These are phyloP conservation scores for Pythium volutum DNA, from an alignment of 352 stramenopile species.

Conservation along the genomic window DNA sequence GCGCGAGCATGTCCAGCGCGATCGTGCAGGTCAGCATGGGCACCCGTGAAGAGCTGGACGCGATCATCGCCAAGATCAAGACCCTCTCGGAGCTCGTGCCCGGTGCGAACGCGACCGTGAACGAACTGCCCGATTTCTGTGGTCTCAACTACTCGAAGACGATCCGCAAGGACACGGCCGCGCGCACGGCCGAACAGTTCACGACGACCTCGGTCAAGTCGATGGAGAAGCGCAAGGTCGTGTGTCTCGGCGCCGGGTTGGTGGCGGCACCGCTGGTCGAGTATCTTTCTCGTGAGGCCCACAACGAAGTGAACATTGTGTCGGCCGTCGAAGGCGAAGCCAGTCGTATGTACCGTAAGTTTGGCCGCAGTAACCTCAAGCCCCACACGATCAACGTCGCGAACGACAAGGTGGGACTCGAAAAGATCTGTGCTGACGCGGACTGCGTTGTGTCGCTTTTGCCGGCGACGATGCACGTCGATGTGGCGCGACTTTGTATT, in stretches of 20 bases:
- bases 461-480: slow-evolving; percentile 92
- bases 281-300: slow-evolving; percentile 73
- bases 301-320: slow-evolving; percentile 72
- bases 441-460: slow-evolving; percentile 95
- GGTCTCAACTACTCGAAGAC: slow-evolving; percentile 76
- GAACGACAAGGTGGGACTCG: slow-evolving; percentile 55
- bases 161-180: slow-evolving; percentile 58
- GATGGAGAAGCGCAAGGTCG: slow-evolving; percentile 73
- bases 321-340: slow-evolving; percentile 75
- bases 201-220: slow-evolving; percentile 36
- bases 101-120: slow-evolving; percentile 83
- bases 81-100: slow-evolving; percentile 80
- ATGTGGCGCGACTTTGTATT: slow-evolving; percentile 89
- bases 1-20: slow-evolving; percentile 53
- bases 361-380: slow-evolving; percentile 60
- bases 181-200: slow-evolving; percentile 21
- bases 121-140: slow-evolving; percentile 76
- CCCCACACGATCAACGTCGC: slow-evolving; percentile 79
- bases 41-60: slow-evolving; percentile 68
- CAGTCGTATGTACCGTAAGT: slow-evolving; percentile 61
- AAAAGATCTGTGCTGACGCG: slow-evolving; percentile 62
- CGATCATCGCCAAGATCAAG: slow-evolving; percentile 85
- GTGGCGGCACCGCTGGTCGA: slow-evolving; percentile 84
- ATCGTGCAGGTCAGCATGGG: slow-evolving; percentile 85
- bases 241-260: slow-evolving; percentile 85